Evolutionary conservation across 169 alveolate genomes (phyloP), one percentile per base, ranked within the genome.

Genomic region (Cryptosporidium canis): DNA sequence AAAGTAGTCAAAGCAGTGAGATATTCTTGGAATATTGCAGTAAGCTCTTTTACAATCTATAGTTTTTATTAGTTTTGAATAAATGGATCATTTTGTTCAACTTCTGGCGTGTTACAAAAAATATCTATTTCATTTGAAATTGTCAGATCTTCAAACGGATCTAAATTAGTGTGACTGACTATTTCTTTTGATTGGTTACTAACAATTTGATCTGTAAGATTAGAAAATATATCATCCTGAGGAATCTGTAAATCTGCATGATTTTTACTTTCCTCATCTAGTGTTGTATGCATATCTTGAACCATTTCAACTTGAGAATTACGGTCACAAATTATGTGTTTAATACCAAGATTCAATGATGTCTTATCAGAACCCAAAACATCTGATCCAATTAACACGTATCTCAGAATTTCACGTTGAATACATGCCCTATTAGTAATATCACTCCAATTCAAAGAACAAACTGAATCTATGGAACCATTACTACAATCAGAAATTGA

Each of bases 391-490:
- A 77, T 21, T 61, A 77, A 39, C 12, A 77, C 58, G 37, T 55
- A 58, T 18, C 87, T 58, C 72, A 77, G 31, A 27, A 61, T 44
- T 41, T 56, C 87, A 43, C 71, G 65, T 43, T 77, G 87, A 44
- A 77, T 39, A 21, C 48, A 58, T n/a, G 39, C 39, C 58, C 70
- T 77, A n/a, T 77, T 77, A 2, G 43, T 11, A 0, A 8, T 21
- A 24, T 63, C 66, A 2, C 21, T 29, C 87, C 87, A 77, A 61
- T 35, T 35, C 1, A 44, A 61, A 35, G 48, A 47, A 35, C 18
- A 45, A n/a, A 51, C 51, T 12, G 55, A 47, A 37, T 35, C 35
- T 51, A 7, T 18, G 11, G n/a, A 16, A 7, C 2, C 24, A 8
- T 51, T 31, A 1, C 53, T 67, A 35, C 51, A 1, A 2, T 65